Evolutionary conservation across 1,284 basidiomycete genomes (phyloP).

Genomic region (Malassezia cuniculi): DNA sequence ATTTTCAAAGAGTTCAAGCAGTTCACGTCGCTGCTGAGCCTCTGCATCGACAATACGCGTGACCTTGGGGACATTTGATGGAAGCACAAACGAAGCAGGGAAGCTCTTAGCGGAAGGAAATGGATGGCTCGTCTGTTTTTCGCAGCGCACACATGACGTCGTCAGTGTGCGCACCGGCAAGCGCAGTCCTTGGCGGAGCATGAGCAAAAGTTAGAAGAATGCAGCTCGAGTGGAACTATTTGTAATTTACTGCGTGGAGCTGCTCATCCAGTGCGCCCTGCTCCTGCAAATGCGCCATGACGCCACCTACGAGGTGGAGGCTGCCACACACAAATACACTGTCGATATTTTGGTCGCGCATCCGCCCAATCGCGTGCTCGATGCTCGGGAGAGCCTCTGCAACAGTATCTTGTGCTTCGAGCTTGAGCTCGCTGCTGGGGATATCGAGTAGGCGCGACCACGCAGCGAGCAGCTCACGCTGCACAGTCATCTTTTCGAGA

Average conservation of each 20-base stretch:
- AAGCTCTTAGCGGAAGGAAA: neutral
- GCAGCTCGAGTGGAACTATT: too few species aligned
- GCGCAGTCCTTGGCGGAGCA: too few species aligned
- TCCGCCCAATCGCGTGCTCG: constrained; percentile 56
- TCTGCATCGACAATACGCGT: constrained; percentile 2
- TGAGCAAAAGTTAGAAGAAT: neutral
- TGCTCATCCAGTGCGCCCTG: constrained; percentile 25
- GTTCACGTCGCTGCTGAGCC: constrained; percentile 4
- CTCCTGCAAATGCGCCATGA: constrained; percentile 53
- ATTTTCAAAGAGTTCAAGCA: neutral
- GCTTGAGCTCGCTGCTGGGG: neutral
- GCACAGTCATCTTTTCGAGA: constrained; percentile 26
- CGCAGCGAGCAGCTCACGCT: constrained; percentile 26
- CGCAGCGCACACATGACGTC: neutral
- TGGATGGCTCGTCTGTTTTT: neutral
- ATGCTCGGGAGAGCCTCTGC: constrained; percentile 69
- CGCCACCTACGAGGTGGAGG: constrained; percentile 82
- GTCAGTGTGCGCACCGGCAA: too few species aligned
- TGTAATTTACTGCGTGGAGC: constrained; percentile 9
- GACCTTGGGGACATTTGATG: constrained; percentile 5
- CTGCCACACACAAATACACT: constrained; percentile 78
- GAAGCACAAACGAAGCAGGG: constrained; percentile 13
- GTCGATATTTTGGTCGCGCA: constrained; percentile 48
- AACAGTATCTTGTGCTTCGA: constrained; percentile 5
- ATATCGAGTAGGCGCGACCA: constrained; percentile 21